phyloP scores from a whole-genome alignment of 768 basidiomycete genomes.

The Clavaria fumosa region DNA sequence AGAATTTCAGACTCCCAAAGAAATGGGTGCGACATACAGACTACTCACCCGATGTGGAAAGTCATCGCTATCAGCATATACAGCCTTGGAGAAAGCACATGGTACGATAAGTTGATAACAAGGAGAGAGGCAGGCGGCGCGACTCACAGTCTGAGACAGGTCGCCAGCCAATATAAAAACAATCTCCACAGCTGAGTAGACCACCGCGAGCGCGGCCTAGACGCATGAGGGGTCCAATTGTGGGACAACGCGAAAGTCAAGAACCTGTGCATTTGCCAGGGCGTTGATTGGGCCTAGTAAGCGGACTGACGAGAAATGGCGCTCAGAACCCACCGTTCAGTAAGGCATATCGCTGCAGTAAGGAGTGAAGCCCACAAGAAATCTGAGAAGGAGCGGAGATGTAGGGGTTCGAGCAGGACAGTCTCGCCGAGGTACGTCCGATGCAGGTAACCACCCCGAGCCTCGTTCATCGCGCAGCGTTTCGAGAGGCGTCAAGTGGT shows the following conservation, averaged over 20 bases:
- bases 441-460: too few species aligned
- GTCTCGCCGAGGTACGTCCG: slow-evolving; percentile 26
- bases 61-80: slow-evolving; percentile 70
- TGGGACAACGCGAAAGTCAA: slow-evolving; percentile 34
- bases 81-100: slow-evolving; percentile 23
- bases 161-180: slow-evolving; percentile 39
- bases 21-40: slow-evolving; percentile 3
- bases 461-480: too few species aligned
- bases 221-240: slow-evolving; percentile 28
- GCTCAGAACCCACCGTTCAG: slow-evolving; percentile 34
- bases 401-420: slow-evolving; percentile 25
- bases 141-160: slow-evolving; percentile 45
- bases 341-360: slow-evolving; percentile 31
- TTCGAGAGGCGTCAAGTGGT: too few species aligned
- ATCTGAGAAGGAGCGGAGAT: slow-evolving; percentile 30
- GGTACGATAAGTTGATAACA: background rate
- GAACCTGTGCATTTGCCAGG: slow-evolving; percentile 31
- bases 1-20: background rate
- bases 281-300: slow-evolving; percentile 3
- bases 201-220: slow-evolving; percentile 26
- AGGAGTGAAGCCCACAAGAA: slow-evolving; percentile 34
- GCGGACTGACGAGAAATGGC: background rate
- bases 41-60: slow-evolving; percentile 48
- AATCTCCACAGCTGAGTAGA: slow-evolving; percentile 38
- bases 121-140: background rate